Evolutionary conservation across 495 filamentous ascomycete species (phyloP), one percentile per base, ranked within the genome.

Genomic region (Darksidea phi): DNA sequence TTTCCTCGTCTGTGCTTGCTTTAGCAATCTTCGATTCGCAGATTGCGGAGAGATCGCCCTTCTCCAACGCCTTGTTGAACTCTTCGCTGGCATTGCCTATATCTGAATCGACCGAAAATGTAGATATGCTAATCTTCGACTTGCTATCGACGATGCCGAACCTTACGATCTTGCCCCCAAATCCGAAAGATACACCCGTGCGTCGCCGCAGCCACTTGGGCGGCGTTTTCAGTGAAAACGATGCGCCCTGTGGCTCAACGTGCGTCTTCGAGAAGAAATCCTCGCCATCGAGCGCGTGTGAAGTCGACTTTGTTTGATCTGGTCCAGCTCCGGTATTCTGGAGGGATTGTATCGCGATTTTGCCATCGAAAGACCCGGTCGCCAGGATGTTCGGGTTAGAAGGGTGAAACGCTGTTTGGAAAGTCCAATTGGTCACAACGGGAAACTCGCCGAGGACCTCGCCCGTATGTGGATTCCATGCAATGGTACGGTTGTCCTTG

Each of bases 401-500:
- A 18, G 95, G 94, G 73, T 96, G 91, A 84, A 93, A 99, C 65
- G 86, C 84, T 6, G 94, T 96, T 73, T 91, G 85, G 79, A 97
- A 99, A 1, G 91, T 95, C 94, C 95, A 97, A 73, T 97, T 97
- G 37, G 93, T 96, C 55, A 95, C 95, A 64, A 96, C 88, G 12
- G 93, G 90, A 73, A 97, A 96, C 75, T 97, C 92, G 57, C 95
- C 94, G 47, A 90, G 88, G 5, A 80, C 76, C 69, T 90, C 84
- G 46, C 92, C 92, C 5, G 86, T 95, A 66, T 94, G 89, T 0
- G 95, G 89, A 74, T 97, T 97, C 94, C 95, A 99, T 59, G 92
- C 88, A 54, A 97, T 82, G 0, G 91, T 96, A 64, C 89, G 84
- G 65, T 97, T 97, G 75, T 99, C 94, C 76, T 96, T 97, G 49